A percentile compares a stretch with the other conserved stretches of the same genome.
Evolutionary conservation across 106 monocot genomes (phyloP).

Genomic region (Alisma plantagoaquatica): DNA sequence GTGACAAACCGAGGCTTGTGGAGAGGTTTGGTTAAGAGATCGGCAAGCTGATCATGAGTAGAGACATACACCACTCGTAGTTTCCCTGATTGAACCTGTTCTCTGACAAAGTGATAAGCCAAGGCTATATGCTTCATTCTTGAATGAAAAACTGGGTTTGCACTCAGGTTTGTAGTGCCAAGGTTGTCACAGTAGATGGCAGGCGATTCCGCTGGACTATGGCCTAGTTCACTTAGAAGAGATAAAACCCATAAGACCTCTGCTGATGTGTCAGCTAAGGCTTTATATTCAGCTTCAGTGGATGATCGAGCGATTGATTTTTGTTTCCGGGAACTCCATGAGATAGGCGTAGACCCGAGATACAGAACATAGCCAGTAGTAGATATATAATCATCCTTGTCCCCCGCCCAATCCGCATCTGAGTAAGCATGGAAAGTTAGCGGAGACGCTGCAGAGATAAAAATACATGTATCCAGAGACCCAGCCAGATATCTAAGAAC

Average conservation of each 20-base stretch:
- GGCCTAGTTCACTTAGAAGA: background rate
- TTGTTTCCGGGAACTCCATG: conserved; percentile 1
- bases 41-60: background rate
- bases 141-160: background rate
- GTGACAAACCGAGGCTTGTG: too few species aligned
- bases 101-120: background rate
- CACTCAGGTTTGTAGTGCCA: background rate
- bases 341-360: background rate
- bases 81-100: background rate
- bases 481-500: background rate
- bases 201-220: background rate
- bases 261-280: background rate
- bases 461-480: background rate
- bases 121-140: background rate
- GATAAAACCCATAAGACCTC: background rate
- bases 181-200: background rate
- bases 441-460: background rate
- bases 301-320: background rate
- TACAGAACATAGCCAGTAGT: background rate
- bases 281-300: background rate
- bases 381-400: background rate
- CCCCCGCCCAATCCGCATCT: conserved; percentile 1
- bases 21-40: background rate
- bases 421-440: background rate
- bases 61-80: too few species aligned